Evolutionary conservation across 345 rosid species (phyloP), one percentile per base, ranked within the genome.

Genomic region (Toxicodendron radicans): DNA sequence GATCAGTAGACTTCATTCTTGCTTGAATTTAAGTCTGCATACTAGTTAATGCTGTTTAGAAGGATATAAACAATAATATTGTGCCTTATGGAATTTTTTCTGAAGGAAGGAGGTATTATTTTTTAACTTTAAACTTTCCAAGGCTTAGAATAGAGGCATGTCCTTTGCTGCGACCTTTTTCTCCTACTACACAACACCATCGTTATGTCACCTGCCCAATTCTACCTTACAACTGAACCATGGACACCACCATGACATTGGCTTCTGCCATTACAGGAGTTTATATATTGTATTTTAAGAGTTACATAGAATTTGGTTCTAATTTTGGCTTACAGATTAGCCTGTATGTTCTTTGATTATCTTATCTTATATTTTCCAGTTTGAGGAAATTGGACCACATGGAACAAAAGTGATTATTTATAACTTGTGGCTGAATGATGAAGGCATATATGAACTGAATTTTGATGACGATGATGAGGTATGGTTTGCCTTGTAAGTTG

Each of bases 341-440:
- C 33, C 62, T 33, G 23, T 62, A 49, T 62, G 72, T 69, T 68
- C 35, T 16, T 70, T 81, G 18, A 82, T 66, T 73, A 35, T 18
- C 71, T 63, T 79, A 68, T 17, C 74, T 64, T 76, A 61, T 74
- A 35, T 68, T 77, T 82, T 56, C 74, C 86, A 95, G 99, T 92
- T 95, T 64, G 98, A 87, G 79, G 95, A 85, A 73, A 86, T 95
- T 66, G 97, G 97, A 66, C 73, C 78, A 10, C 99, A 90, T 78
- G 99, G 98, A 77, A 92, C 97, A 59, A 92, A 88, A 87, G 68
- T 95, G 65, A 74, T 95, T 43, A 86, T 95, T 43, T 95, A 84
- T 90, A 95, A 92, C 85, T 74, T 95, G 82, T 95, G 99, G 99
- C 89, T 91, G 73, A 95, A 95, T 78, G 97, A 92, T 79, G 99